Base-by-base conservation (phyloP, 2,329 filamentous ascomycete genomes). In the Ophiosphaerella narmari region DNA sequence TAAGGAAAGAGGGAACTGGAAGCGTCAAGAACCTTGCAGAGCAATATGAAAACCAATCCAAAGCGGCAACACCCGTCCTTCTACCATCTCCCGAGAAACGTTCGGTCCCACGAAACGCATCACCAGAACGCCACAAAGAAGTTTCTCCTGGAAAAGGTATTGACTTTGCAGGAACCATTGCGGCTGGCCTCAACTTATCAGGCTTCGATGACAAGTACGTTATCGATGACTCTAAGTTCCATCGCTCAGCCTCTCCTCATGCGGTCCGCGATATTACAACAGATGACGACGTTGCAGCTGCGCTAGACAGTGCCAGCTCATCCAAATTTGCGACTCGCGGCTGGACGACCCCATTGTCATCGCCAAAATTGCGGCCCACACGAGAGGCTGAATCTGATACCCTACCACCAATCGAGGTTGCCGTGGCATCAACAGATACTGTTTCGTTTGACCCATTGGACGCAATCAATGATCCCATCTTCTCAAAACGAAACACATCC, bases 101-200 rank as follows among this genome's bases (percentile, higher is more conserved):
- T 21, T 50, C 52, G 6, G 39, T 55, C 11, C 58, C 57, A 13
- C 54, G 61, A 46, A 46, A 54, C 12, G 39, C 54, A 32, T 64
- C 62, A 6, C 48, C 53, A 7, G 53, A 55, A 29, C 57, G 51
- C 29, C 32, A 55, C 13, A 52, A 50, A 18, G 54, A 56, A 5
- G 59, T 60, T 32, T 59, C 65, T 7, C 70, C 70, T 14, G 54
- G 65, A 18, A 61, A 63, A 43, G 74, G 78, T 40, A 71, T 77
- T 32, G 77, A 79, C 52, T 80, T 80, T 46, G 75, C 78, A 21
- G 77, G 76, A 4, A 75, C 77, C 4, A 61, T 80, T 7, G 76
- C 77, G 18, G 77, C 76, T 43, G 77, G 76, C 26, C 59, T 80
- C 12, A 68, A 74, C 48, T 73, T 77, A 43, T 77, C 75, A 23